Base-by-base conservation (phyloP, 2,329 filamentous ascomycete genomes). In the Hymenotorrendiella dingleyae region DNA sequence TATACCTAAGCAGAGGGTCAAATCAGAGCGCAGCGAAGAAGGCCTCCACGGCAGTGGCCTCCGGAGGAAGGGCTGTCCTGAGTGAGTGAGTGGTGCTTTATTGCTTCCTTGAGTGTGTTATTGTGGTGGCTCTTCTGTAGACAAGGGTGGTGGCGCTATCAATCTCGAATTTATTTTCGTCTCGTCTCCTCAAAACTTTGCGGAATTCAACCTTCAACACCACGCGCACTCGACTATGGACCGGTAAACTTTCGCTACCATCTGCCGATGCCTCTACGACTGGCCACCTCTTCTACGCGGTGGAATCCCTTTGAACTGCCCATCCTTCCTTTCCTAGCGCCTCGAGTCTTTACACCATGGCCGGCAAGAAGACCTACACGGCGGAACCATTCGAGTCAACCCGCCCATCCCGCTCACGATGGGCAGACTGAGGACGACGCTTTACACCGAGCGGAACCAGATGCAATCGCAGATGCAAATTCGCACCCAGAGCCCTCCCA, bases 281-380 rank as follows among this genome's bases (percentile, higher is more conserved):
- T 51, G 17, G 37, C 49, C 26, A 23, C 48, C 23, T 40, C 50
- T 36, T 47, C 42, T 46, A 55, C 50, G 55, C 48, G 53, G 48
- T 57, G 54, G 55, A 51, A 54, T 47, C 42, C 52, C 29, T 43
- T 52, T 38, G 54, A 62, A 45, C 37, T 58, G 19, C 56, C 57
- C 17, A 56, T 61, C 12, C 52, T 62, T 20, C 59, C 55, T 11
- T 62, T 60, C 41, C 52, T 62, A 19, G 57, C 58, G 20, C 60
- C 60, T 29, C 46, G 60, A 54, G 51, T 59, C 17, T 60, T 61
- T 30, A 42, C 53, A 45, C 52, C 56, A 59, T 63, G 60, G 58
- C 56, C 59, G 5, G 43, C 26, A 37, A 42, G 30, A 19, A 36
- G 43, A 20, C n/a, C n/a, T n/a, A 10, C n/a, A 30, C 32, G 34